Evolutionary conservation across 495 filamentous ascomycete genomes (phyloP).

Genomic region (Glonium stellatum): DNA sequence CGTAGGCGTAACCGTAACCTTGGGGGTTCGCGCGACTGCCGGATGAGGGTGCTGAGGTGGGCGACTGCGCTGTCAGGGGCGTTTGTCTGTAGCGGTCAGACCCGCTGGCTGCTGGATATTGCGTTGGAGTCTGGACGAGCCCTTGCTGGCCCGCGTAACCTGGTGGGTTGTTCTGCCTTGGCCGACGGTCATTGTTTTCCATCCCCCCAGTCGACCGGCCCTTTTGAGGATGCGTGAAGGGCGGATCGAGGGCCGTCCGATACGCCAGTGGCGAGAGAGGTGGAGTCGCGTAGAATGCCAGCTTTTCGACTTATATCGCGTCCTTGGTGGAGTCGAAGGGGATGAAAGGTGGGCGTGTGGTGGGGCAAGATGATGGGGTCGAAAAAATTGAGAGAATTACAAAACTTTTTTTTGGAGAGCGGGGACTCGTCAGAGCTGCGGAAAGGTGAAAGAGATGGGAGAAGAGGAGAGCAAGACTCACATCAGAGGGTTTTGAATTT

Average conservation of each 20-base stretch:
- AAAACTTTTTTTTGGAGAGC: background rate
- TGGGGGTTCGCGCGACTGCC: conserved; percentile 40
- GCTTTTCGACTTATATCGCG: conserved; percentile 21
- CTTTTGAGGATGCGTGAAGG: conserved; percentile 18
- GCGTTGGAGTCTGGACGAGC: conserved; percentile 19
- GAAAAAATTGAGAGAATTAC: background rate
- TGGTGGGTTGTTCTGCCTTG: conserved; percentile 31
- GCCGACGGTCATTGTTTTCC: conserved; percentile 39
- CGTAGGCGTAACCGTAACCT: conserved; percentile 47
- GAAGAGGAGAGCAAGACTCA: background rate
- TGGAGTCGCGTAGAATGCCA: conserved; percentile 41
- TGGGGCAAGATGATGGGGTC: background rate
- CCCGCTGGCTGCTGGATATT: conserved; percentile 27
- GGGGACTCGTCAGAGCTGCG: background rate
- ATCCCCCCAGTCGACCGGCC: conserved; percentile 33
- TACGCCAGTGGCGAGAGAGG: conserved; percentile 39
- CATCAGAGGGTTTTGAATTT: background rate
- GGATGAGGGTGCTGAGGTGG: conserved; percentile 26
- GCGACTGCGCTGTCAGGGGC: conserved; percentile 29
- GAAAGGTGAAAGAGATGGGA: background rate
- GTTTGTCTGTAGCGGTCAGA: conserved; percentile 34
- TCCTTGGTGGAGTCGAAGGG: background rate
- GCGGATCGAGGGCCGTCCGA: conserved; percentile 26
- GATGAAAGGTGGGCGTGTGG: background rate
- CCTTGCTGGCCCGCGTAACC: conserved; percentile 30